Percentiles rank a stretch among this genome's conserved stretches.
Evolutionary conservation across 306 rosid genomes (phyloP).

Genomic region (Quercus aquifolioides): DNA sequence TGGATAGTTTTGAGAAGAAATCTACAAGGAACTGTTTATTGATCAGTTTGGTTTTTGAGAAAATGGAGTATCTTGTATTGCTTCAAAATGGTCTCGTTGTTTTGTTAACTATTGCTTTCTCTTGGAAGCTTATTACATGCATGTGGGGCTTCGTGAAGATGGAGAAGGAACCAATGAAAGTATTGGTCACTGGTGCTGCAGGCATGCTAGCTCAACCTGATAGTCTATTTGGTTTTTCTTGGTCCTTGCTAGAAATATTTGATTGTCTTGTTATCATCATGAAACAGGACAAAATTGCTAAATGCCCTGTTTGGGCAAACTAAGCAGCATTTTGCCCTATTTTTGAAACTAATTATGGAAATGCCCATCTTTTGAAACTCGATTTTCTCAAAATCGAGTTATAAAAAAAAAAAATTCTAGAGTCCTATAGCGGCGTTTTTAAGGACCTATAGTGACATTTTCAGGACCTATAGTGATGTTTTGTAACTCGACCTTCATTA

Average conservation of each 20-base stretch:
- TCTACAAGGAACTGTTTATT: constrained; percentile 15
- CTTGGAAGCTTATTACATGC: constrained; percentile 61
- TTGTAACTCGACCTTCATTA: too few relatives aligned
- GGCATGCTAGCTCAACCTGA: constrained; percentile 41
- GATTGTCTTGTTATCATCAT: neutral
- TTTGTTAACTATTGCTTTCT: constrained; percentile 42
- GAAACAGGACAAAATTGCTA: too few relatives aligned
- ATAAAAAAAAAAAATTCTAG: too few relatives aligned
- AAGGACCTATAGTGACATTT: too few relatives aligned
- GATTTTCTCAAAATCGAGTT: too few relatives aligned
- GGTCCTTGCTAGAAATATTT: neutral
- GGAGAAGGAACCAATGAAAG: constrained; percentile 66
- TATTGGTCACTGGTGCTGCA: constrained; percentile 82
- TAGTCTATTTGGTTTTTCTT: neutral
- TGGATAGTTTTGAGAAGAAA: constrained; percentile 18
- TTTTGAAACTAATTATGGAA: too few relatives aligned
- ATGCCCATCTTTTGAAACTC: too few relatives aligned
- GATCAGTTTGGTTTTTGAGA: constrained; percentile 26
- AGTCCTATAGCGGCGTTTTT: too few relatives aligned
- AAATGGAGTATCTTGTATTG: constrained; percentile 27
- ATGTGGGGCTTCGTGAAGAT: constrained; percentile 56
- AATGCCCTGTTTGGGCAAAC: too few relatives aligned
- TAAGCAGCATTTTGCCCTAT: too few relatives aligned
- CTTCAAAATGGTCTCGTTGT: constrained; percentile 46
- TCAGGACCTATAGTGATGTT: too few relatives aligned